phyloP scores from a whole-genome alignment of 805 yeast species.

The Candida patagonica region DNA sequence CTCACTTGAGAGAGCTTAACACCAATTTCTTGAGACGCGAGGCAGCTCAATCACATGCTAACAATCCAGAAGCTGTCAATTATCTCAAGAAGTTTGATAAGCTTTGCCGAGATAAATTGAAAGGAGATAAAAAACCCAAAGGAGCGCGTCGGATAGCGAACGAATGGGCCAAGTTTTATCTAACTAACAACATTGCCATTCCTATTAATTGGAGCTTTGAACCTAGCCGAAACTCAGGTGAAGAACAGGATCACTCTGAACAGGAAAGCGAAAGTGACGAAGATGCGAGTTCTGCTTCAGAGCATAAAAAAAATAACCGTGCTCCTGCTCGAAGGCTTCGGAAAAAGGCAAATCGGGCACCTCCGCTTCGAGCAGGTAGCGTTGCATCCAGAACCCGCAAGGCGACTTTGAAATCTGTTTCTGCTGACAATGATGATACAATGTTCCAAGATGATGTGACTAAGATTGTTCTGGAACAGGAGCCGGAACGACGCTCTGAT shows the following conservation, averaged over 20 bases:
- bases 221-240: neutral
- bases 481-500: neutral
- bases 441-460: conserved; percentile 1
- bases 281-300: neutral
- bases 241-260: neutral
- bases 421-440: neutral
- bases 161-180: neutral
- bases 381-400: neutral
- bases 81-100: neutral
- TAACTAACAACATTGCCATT: neutral
- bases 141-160: neutral
- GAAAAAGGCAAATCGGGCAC: no score
- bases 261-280: neutral
- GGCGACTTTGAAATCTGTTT: neutral
- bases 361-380: neutral
- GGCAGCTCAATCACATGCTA: neutral
- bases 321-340: no score
- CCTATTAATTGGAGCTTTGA: neutral
- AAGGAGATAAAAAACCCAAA: neutral
- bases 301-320: neutral
- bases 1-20: neutral
- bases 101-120: neutral
- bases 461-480: neutral
- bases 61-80: neutral
- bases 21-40: neutral